Percentiles rank a stretch among this genome's conserved stretches.
phyloP scores from a whole-genome alignment of 495 filamentous ascomycete species.

The Neurospora intermedia region DNA sequence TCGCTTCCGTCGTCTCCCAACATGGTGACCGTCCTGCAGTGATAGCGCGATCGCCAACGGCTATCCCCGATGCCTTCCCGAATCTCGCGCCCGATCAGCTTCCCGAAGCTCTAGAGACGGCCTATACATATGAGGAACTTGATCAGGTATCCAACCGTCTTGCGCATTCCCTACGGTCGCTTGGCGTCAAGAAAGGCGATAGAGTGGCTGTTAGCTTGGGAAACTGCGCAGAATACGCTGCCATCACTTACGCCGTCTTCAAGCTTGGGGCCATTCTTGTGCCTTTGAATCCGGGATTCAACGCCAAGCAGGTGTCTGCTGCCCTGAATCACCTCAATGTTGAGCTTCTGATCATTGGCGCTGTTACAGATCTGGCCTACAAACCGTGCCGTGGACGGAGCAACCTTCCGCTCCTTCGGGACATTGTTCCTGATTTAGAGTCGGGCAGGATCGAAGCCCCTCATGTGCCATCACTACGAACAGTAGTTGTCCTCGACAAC shows the following conservation, averaged over 20 bases:
- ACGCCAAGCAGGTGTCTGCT: constrained; percentile 60
- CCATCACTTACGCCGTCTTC: constrained; percentile 77
- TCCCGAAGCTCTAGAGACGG: constrained; percentile 27
- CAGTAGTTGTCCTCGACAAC: constrained; percentile 75
- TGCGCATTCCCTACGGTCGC: constrained; percentile 57
- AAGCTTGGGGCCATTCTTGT: constrained; percentile 89
- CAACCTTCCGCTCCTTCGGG: constrained; percentile 59
- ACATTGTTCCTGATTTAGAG: constrained; percentile 51
- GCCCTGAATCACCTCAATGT: constrained; percentile 68
- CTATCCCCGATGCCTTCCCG: constrained; percentile 4
- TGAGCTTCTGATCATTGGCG: constrained; percentile 68
- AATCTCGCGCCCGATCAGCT: constrained; percentile 4
- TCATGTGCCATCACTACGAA: constrained; percentile 55
- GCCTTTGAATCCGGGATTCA: constrained; percentile 89
- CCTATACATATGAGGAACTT: constrained; percentile 62
- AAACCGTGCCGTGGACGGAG: constrained; percentile 59
- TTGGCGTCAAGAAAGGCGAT: constrained; percentile 75
- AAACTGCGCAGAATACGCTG: constrained; percentile 73
- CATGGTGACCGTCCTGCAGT: constrained; percentile 66
- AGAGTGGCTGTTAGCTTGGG: constrained; percentile 78
- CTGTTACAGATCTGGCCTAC: constrained; percentile 75
- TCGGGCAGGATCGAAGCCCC: constrained; percentile 47
- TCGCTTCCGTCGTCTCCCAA: constrained; percentile 54
- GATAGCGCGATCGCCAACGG: constrained; percentile 29
- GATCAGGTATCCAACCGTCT: constrained; percentile 68